phyloP scores from a whole-genome alignment of 805 yeast species.

The Lipomyces oligophaga region DNA sequence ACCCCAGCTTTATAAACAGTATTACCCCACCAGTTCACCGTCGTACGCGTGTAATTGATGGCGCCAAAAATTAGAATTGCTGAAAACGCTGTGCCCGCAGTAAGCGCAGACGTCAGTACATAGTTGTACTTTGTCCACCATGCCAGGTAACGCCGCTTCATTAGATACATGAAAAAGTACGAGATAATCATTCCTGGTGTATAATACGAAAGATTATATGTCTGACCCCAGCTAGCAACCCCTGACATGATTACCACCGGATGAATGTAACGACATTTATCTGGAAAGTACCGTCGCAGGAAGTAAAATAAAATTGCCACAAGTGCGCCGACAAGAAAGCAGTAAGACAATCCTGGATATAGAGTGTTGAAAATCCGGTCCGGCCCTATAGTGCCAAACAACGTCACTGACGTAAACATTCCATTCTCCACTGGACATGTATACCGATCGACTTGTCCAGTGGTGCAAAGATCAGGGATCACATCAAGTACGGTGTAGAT shows the following conservation, averaged over 20 bases:
- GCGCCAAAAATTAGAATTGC: conserved; percentile 55
- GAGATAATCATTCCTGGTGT: conserved; percentile 38
- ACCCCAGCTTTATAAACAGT: conserved; percentile 26
- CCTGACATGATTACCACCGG: conserved; percentile 21
- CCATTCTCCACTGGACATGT: conserved; percentile 28
- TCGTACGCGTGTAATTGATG: conserved; percentile 43
- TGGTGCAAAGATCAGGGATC: conserved; percentile 28
- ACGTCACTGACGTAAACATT: conserved; percentile 25
- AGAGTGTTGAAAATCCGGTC: conserved; percentile 34
- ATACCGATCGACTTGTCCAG: conserved; percentile 21
- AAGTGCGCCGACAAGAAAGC: conserved; percentile 54
- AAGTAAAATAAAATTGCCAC: conserved; percentile 2
- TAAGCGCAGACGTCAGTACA: conserved; percentile 60
- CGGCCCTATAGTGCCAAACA: conserved; percentile 33
- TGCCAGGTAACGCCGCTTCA: conserved; percentile 51
- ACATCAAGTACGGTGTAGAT: conserved; percentile 44
- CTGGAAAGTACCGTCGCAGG: conserved; percentile 13
- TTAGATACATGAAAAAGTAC: conserved; percentile 52
- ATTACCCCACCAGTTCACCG: conserved; percentile 64
- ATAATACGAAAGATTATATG: conserved; percentile 20
- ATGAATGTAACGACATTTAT: conserved; percentile 9
- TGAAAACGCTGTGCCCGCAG: conserved; percentile 63
- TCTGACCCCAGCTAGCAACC: conserved; percentile 11
- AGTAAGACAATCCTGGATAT: conserved; percentile 61
- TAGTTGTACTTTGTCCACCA: conserved; percentile 81